phyloP scores from a whole-genome alignment of 805 yeast species.

The Cyberlindnera mississippiensis region DNA sequence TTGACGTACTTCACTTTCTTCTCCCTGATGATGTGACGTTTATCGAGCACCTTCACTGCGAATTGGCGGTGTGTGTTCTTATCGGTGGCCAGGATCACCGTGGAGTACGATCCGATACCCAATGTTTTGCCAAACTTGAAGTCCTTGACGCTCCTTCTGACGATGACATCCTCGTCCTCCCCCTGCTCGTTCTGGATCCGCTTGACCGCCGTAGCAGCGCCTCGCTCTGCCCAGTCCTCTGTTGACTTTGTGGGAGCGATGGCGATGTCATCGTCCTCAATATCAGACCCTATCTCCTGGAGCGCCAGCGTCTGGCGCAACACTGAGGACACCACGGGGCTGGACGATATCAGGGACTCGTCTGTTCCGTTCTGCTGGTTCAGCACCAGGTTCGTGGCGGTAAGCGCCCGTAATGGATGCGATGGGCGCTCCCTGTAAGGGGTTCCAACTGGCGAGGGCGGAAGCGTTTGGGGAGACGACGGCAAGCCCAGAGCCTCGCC shows the following conservation, averaged over 20 bases:
- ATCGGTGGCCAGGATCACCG: conserved; percentile 84
- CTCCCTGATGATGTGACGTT: conserved; percentile 73
- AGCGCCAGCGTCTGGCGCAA: conserved; percentile 6
- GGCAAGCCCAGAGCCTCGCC: conserved; percentile 11
- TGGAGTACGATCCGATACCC: conserved; percentile 96
- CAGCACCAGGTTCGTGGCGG: conserved; percentile 23
- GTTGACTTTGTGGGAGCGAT: not conserved
- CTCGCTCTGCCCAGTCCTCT: conserved; percentile 34
- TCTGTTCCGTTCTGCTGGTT: conserved; percentile 25
- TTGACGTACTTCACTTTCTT: conserved; percentile 83
- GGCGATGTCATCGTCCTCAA: conserved; percentile 6
- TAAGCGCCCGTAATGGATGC: conserved; percentile 27
- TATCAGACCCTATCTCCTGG: conserved; percentile 2
- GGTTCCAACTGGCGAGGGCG: conserved; percentile 25
- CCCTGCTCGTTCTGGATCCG: conserved; percentile 44
- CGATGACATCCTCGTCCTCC: conserved; percentile 46
- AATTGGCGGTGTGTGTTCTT: conserved; percentile 68
- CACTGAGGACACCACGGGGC: conserved; percentile 9
- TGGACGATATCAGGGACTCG: conserved; percentile 19
- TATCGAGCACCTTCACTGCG: conserved; percentile 75
- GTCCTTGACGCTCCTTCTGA: conserved; percentile 64
- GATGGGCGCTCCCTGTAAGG: conserved; percentile 24
- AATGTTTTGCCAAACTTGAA: conserved; percentile 83
- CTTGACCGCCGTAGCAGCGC: conserved; percentile 54
- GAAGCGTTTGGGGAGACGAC: conserved; percentile 14